Conservation (phyloP, 139 green algal species). For the Yamagishiella unicocca region DNA sequence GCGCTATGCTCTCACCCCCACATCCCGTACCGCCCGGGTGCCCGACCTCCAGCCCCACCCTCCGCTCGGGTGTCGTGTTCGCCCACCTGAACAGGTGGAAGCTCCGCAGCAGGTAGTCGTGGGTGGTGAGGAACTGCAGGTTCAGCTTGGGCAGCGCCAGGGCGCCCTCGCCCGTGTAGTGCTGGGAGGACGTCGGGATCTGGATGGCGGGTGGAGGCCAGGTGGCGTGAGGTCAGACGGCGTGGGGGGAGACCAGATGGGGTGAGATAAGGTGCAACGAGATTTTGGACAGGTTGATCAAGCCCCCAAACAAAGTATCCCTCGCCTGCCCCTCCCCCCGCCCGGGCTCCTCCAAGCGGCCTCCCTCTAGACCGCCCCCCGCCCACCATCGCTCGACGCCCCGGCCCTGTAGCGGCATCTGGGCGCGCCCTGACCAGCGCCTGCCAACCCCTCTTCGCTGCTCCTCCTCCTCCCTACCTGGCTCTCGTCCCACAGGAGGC, state of each 20-base stretch:
- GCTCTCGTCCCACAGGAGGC: constrained; percentile 93
- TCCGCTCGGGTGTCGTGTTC: no score
- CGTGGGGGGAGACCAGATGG: no score
- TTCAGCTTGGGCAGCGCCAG: constrained; percentile 98
- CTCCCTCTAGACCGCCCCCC: background rate
- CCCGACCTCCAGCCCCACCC: no score
- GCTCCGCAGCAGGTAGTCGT: constrained; percentile 98
- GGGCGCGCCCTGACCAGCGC: no score
- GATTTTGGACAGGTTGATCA: no score
- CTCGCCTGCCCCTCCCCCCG: background rate
- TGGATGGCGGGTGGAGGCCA: no score
- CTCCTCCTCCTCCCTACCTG: constrained; percentile 67
- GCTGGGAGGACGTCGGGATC: constrained; percentile 40
- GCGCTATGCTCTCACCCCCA: no score
- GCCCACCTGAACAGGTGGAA: constrained; percentile 93
- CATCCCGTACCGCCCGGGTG: no score
- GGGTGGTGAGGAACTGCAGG: constrained; percentile 96
- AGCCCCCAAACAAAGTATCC: background rate
- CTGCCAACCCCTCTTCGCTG: background rate
- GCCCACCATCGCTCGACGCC: no score
- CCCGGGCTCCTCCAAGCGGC: background rate
- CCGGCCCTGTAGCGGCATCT: no score
- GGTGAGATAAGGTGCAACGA: no score
- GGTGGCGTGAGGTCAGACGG: no score
- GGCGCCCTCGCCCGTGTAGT: constrained; percentile 72